Base-by-base conservation (phyloP, 1,284 basidiomycete species). In the Mycena citricolor region DNA sequence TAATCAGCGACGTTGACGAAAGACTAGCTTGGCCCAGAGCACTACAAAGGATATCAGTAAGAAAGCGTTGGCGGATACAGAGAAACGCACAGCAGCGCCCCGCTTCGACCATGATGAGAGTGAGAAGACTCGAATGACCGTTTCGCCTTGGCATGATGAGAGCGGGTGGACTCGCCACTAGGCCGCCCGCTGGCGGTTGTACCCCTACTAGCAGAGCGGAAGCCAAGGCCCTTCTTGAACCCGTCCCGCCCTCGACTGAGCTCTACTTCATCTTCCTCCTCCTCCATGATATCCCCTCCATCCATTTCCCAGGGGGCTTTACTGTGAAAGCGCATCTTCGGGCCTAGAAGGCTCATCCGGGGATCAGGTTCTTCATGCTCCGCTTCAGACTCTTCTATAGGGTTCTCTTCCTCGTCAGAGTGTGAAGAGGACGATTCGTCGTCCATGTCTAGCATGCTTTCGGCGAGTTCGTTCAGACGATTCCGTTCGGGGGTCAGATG, bases 321-420 rank as follows among this genome's bases (percentile, higher is more conserved):
- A 47, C 84, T 83, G 62, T 88, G 85, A 58, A 88, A 79, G 35
- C 81, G 78, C 75, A 90, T 85, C 61, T 80, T 86, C 21, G 86
- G 86, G 13, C 87, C 87, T 31, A 84, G 77, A 41, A 82, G 66
- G 57, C 83, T 87, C 63, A 86, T 76, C 43, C 81, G 71, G 48
- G 70, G 52, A 44, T 48, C 35, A 0, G 19, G 31, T 2, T 39
- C 37, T 17, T 43, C 40, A 71, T 63, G 42, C 62, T 54, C 25
- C n/a, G 37, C 41, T 25, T 74, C 69, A 17, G 68, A 60, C 39
- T 65, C 66, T n/a, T 68, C 68, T 28, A 61, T 61, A 42, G 29
- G 58, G 34, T 62, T 60, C 12, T 65, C 62, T 28, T 63, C 57
- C 29, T 66, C 59, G 39, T 68, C 61, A 12, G 58, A 51, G 39